Evolutionary conservation across 129 eudicot genomes (phyloP), one percentile per base, ranked within the genome.

Genomic region (Flaveria brownii): DNA sequence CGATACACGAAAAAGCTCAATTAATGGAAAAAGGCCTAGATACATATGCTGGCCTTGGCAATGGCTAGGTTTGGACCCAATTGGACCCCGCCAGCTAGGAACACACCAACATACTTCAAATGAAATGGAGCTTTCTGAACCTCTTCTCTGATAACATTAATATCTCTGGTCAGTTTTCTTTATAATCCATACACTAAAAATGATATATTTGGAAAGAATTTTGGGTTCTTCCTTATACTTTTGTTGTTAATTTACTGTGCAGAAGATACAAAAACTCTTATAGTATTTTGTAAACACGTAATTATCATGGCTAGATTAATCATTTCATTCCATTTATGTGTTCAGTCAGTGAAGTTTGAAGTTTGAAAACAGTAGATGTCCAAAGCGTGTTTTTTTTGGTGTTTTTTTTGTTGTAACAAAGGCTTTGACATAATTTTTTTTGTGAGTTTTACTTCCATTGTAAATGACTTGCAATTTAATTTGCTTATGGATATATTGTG

Each of bases 101-200:
- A 45, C 82, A 36, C 89, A 65, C 16, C 86, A 60, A 51, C 78
- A 72, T 75, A 36, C 82, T 77, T 75, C 96, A 36, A 89, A 91
- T 72, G 98, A 94, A 83, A 94, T 94, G 98, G 98, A 94, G 76
- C 97, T 94, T 46, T 89, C 97, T 39, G 98, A 91, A 82, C 98
- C 98, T 23, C 93, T 94, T 76, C 78, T 94, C 45, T 91, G 80
- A 87, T 49, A 74, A 18, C 39, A 1, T 42, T 67, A 12, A 61
- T 78, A 18, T 76, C 47, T 68, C 60, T 36, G 68, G 42, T 80
- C 11, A 36, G 46, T 59, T 81, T 76, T 69, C 4, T 39, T 23
- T 63, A 70, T 78, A 75, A 23, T 55, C 26, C 45, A 13, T 78
- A 79, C 60, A 41, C 61, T 63, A 11, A 59, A 39, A 36, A 45